Evolutionary conservation across 148 eudicot species (phyloP).

Genomic region (Salicornia ramosissima): DNA sequence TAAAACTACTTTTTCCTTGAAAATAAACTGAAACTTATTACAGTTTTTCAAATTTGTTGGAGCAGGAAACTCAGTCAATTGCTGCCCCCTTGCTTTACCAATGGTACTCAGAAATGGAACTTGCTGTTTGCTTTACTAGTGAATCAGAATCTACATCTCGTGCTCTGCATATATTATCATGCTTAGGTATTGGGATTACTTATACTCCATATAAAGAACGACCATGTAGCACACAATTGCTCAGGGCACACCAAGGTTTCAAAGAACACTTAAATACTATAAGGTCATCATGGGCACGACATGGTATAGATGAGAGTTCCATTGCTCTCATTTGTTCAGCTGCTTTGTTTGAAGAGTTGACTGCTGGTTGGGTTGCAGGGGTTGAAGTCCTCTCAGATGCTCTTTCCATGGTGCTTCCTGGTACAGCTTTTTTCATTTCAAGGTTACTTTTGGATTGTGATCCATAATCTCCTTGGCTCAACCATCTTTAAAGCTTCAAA

Average conservation of each 20-base stretch:
- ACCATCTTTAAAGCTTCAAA: too few relatives aligned
- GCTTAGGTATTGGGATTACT: constrained; percentile 70
- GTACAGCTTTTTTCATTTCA: constrained; percentile 27
- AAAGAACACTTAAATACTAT: constrained; percentile 52
- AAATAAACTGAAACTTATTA: neutral
- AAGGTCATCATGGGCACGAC: constrained; percentile 59
- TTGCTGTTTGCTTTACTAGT: constrained; percentile 32
- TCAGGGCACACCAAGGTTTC: constrained; percentile 92
- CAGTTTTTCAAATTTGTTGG: constrained; percentile 11
- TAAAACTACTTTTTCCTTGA: too few relatives aligned
- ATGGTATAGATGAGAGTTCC: constrained; percentile 53
- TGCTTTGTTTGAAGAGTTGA: constrained; percentile 89
- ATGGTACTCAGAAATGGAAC: constrained; percentile 88
- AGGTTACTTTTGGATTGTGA: neutral
- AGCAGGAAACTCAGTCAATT: constrained; percentile 52
- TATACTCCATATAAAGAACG: constrained; percentile 67
- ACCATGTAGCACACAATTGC: constrained; percentile 62
- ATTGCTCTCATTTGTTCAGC: constrained; percentile 76
- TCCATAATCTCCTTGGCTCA: too few relatives aligned
- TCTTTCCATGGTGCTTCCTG: constrained; percentile 90
- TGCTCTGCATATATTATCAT: constrained; percentile 67
- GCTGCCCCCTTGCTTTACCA: constrained; percentile 57
- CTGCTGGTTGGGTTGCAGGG: constrained; percentile 63
- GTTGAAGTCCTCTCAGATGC: constrained; percentile 62
- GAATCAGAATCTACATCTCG: constrained; percentile 55